phyloP scores from a whole-genome alignment of 2,329 filamentous ascomycete species.

The Dendrostoma leiphaemia region DNA sequence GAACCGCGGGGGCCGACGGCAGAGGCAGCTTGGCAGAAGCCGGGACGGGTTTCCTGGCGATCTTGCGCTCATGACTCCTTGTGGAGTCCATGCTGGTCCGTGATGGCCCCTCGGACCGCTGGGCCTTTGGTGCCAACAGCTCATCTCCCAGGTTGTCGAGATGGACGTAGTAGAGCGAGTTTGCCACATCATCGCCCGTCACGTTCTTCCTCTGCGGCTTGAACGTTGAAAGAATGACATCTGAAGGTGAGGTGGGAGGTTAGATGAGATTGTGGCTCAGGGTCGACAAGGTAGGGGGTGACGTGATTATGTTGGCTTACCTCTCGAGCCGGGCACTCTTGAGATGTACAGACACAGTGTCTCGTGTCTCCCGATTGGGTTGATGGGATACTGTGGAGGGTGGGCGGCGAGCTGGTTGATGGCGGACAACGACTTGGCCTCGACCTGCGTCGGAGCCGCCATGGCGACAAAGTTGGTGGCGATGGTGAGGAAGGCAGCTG shows the following conservation, averaged over 20 bases:
- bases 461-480: not conserved
- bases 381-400: slow-evolving; percentile 81
- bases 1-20: not conserved
- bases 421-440: slow-evolving; percentile 79
- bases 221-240: slow-evolving; percentile 87
- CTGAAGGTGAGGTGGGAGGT: slow-evolving; percentile 42
- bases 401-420: slow-evolving; percentile 81
- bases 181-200: slow-evolving; percentile 80
- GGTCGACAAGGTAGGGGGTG: slow-evolving; percentile 12
- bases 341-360: slow-evolving; percentile 88
- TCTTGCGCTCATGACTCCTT: slow-evolving; percentile 31
- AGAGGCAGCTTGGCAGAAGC: slow-evolving; percentile 23
- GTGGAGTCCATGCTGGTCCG: slow-evolving; percentile 44
- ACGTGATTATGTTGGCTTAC: slow-evolving; percentile 44
- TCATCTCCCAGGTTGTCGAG: slow-evolving; percentile 63
- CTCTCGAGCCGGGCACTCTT: slow-evolving; percentile 85
- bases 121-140: slow-evolving; percentile 29
- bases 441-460: slow-evolving; percentile 47
- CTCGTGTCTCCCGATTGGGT: slow-evolving; percentile 66
- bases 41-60: slow-evolving; percentile 53
- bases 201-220: slow-evolving; percentile 89
- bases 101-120: slow-evolving; percentile 30
- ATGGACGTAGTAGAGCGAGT: slow-evolving; percentile 89
- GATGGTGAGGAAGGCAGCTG: not conserved
- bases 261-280: slow-evolving; percentile 15